Base-by-base conservation (phyloP, 169 alveolate genomes). In the Plasmodium fragile region DNA sequence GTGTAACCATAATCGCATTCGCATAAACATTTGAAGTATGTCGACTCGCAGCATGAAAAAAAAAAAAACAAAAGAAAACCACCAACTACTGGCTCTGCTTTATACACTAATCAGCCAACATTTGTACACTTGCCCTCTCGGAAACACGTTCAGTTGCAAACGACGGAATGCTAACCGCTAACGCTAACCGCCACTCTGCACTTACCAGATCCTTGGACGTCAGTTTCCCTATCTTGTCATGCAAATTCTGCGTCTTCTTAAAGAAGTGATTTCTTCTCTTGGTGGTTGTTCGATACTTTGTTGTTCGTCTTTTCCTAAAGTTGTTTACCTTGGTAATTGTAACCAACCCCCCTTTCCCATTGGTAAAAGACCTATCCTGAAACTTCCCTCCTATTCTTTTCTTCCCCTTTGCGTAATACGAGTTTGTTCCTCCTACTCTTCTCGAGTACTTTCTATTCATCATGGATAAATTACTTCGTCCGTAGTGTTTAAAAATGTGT, bases 181-280 rank as follows among this genome's bases (percentile, higher is more conserved):
- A 8, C 6, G 59, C 55, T 45, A 1, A 8, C n/a, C 16, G 55
- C 55, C 25, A 13, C 22, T 3, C 59, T 2, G 8, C 59, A 18
- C 82, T 75, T 85, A 85, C 93, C 93, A 85, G 34, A 4, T 72
- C 93, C 71, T 85, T 85, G n/a, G 93, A 72, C 3, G 93, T 85
- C 59, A 85, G 80, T 30, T 85, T 85, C 28, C 93, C 93, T 34
- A 85, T 77, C 79, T 85, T 85, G 25, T 77, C 93, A 30, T 85
- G 93, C 80, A 85, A 39, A 49, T 85, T 85, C 69, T 77, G 83
- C 32, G 75, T 83, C 30, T 70, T 83, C 70, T 71, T 83, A 18
- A 69, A 83, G 32, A 70, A 70, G 75, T 36, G n/a, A 83, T 69
- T 83, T 83, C 92, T 83, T 22, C 70, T 83, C 75, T 83, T 83